Evolutionary conservation across 345 rosid genomes (phyloP).

Genomic region (Linum tenue): DNA sequence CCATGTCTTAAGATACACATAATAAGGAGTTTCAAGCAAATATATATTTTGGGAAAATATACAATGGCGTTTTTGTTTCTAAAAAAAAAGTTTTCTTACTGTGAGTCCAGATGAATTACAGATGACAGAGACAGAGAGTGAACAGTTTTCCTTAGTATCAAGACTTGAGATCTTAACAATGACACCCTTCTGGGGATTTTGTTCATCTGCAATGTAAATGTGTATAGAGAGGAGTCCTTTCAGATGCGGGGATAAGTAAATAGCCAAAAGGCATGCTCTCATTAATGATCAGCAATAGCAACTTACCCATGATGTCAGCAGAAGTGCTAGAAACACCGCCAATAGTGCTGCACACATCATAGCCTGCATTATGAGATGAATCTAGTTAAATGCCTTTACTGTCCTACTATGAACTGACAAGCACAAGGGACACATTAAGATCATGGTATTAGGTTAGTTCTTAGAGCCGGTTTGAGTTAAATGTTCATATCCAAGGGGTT

Average conservation of each 20-base stretch:
- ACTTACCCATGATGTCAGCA: slow-evolving; percentile 52
- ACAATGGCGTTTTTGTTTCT: not conserved
- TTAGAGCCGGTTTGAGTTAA: no score
- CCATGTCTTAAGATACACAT: not conserved
- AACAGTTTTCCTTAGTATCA: slow-evolving; percentile 40
- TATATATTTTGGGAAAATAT: slow-evolving; percentile 3
- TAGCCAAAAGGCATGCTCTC: not conserved
- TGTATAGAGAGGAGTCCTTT: slow-evolving; percentile 16
- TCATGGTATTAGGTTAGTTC: not conserved
- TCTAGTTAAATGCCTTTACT: slow-evolving; percentile 6
- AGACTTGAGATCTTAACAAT: slow-evolving; percentile 54
- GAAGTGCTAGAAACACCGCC: slow-evolving; percentile 52
- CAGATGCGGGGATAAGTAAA: slow-evolving; percentile 9
- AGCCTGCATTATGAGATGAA: slow-evolving; percentile 45
- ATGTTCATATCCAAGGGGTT: no score
- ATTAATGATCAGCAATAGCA: not conserved
- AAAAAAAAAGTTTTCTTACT: slow-evolving; percentile 40
- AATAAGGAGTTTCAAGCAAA: slow-evolving; percentile 14
- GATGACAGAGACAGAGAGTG: slow-evolving; percentile 68
- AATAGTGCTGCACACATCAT: slow-evolving; percentile 65
- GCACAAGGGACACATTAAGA: not conserved
- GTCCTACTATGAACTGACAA: not conserved
- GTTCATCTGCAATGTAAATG: slow-evolving; percentile 39
- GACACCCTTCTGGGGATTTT: slow-evolving; percentile 73
- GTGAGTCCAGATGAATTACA: slow-evolving; percentile 56